These are phyloP conservation scores for Microdochium nivale DNA, from an alignment of 2,329 filamentous ascomycete species.

Conservation along the genomic window DNA sequence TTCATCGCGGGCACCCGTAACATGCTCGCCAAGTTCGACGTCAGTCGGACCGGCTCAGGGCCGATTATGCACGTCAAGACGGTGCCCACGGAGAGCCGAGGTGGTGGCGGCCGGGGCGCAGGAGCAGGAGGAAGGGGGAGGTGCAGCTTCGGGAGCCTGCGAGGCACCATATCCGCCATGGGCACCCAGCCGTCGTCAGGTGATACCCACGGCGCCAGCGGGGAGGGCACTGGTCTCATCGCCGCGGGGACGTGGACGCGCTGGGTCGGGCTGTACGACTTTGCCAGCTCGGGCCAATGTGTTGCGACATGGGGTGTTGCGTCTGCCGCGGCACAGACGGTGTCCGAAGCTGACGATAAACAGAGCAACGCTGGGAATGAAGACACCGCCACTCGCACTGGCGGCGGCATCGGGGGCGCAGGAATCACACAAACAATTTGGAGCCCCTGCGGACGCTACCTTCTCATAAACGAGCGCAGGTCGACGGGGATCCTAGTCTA, in stretches of 20 bases:
- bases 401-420: slow-evolving; percentile 40
- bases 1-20: slow-evolving; percentile 54
- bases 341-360: background rate
- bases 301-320: slow-evolving; percentile 52
- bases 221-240: slow-evolving; percentile 30
- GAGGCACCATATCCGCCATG: slow-evolving; percentile 50
- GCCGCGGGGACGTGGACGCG: slow-evolving; percentile 58
- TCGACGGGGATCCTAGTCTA: slow-evolving; percentile 49
- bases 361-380: too few relatives aligned
- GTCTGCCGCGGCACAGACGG: slow-evolving; percentile 31
- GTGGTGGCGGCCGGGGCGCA: too few relatives aligned
- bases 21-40: slow-evolving; percentile 51
- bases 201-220: slow-evolving; percentile 3
- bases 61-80: slow-evolving; percentile 48
- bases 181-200: slow-evolving; percentile 29
- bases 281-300: slow-evolving; percentile 42
- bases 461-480: slow-evolving; percentile 53
- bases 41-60: slow-evolving; percentile 39
- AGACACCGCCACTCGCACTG: background rate
- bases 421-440: slow-evolving; percentile 54
- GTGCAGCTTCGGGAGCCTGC: slow-evolving; percentile 38
- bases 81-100: slow-evolving; percentile 50
- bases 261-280: slow-evolving; percentile 54
- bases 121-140: slow-evolving; percentile 48
- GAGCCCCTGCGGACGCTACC: slow-evolving; percentile 55